Percentiles rank a stretch among this genome's conserved stretches.
phyloP scores from a whole-genome alignment of 768 basidiomycete genomes.

The Pleurotus platypus region DNA sequence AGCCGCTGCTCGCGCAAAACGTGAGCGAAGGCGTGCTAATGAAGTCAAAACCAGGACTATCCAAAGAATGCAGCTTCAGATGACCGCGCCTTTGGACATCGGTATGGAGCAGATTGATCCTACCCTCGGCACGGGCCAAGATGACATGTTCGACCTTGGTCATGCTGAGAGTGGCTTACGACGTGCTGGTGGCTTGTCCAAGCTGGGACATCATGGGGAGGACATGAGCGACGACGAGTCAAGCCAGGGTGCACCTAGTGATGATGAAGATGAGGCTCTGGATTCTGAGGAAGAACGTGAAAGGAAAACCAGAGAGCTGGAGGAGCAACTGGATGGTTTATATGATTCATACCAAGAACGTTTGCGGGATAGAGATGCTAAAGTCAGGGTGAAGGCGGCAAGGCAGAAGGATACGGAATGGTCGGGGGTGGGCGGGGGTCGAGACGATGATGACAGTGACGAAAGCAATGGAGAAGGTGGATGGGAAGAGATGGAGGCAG shows the following conservation, averaged over 20 bases:
- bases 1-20: slow-evolving; percentile 67
- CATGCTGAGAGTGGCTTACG: slow-evolving; percentile 44
- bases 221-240: slow-evolving; percentile 15
- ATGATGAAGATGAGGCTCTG: slow-evolving; percentile 39
- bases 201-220: slow-evolving; percentile 22
- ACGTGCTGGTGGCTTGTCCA: slow-evolving; percentile 36
- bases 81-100: slow-evolving; percentile 97
- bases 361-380: slow-evolving; percentile 80
- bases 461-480: slow-evolving; percentile 54
- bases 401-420: slow-evolving; percentile 76
- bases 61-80: slow-evolving; percentile 93
- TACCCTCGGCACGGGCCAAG: slow-evolving; percentile 69
- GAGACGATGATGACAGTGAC: slow-evolving; percentile 38
- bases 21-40: slow-evolving; percentile 80
- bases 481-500: slow-evolving; percentile 62
- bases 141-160: slow-evolving; percentile 86
- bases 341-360: slow-evolving; percentile 86
- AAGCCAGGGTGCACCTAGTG: slow-evolving; percentile 39
- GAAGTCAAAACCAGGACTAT: slow-evolving; percentile 86
- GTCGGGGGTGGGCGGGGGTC: slow-evolving; percentile 58
- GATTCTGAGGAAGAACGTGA: slow-evolving; percentile 73
- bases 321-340: slow-evolving; percentile 83
- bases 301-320: slow-evolving; percentile 56
- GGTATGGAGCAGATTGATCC: slow-evolving; percentile 82
- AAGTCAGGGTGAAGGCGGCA: slow-evolving; percentile 80